phyloP scores from a whole-genome alignment of 768 basidiomycete genomes.

The Tylopilus subfusipes region DNA sequence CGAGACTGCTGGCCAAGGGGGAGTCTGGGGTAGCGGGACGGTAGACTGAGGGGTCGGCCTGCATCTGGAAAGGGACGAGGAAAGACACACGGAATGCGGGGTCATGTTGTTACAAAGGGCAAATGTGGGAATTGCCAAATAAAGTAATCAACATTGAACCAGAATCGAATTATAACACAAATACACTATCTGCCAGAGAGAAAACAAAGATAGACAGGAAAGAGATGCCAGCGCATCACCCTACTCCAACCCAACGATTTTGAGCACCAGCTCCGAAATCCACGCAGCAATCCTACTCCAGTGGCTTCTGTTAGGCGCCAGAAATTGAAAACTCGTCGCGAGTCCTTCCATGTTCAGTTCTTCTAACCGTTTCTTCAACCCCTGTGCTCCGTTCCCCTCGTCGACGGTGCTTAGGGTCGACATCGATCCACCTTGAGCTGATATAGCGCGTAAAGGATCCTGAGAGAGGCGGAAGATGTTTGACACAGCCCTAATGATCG shows the following conservation, averaged over 20 bases:
- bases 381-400: constrained; percentile 42
- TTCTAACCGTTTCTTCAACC: constrained; percentile 55
- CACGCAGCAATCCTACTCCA: constrained; percentile 69
- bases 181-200: constrained; percentile 12
- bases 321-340: constrained; percentile 68
- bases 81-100: constrained; percentile 1
- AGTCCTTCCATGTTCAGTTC: constrained; percentile 73
- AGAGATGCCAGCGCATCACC: constrained; percentile 1
- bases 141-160: constrained; percentile 1
- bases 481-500: constrained; percentile 69
- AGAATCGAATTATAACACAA: not conserved
- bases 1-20: constrained; percentile 46
- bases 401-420: constrained; percentile 65
- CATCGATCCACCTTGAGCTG: constrained; percentile 48
- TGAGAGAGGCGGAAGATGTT: constrained; percentile 70
- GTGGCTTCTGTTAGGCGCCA: constrained; percentile 50
- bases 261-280: constrained; percentile 61
- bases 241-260: constrained; percentile 43
- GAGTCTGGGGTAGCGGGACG: constrained; percentile 49
- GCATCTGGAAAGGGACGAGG: constrained; percentile 21
- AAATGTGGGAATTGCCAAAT: constrained; percentile 19
- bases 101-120: not conserved
- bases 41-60: constrained; percentile 20
- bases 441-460: constrained; percentile 43
- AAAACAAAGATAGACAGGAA: not conserved